Conservation (phyloP, 805 yeast species). For the Candida ipomoeae region DNA sequence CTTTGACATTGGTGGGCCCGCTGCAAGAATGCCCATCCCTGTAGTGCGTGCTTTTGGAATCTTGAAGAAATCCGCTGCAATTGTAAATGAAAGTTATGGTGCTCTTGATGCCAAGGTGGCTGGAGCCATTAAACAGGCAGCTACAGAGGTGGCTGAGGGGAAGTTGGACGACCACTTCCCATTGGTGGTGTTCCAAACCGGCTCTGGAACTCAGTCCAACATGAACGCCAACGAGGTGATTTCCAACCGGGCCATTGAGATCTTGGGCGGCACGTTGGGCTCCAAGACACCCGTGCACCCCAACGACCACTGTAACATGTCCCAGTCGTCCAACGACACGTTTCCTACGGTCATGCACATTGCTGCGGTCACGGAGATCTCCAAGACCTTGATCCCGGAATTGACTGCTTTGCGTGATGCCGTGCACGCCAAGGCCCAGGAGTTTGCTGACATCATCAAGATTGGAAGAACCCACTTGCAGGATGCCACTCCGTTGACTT, state of each 20-base stretch:
- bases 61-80: conserved; percentile 91
- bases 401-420: conserved; percentile 72
- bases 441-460: conserved; percentile 86
- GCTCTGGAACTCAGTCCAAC: conserved; percentile 97
- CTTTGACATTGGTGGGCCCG: conserved; percentile 92
- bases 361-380: conserved; percentile 92
- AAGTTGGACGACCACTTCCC: conserved; percentile 94
- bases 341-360: conserved; percentile 99
- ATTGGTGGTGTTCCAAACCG: conserved; percentile 97
- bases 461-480: conserved; percentile 99
- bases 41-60: conserved; percentile 89
- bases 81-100: conserved; percentile 80
- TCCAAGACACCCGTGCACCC: conserved; percentile 96
- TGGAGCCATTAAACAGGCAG: conserved; percentile 84
- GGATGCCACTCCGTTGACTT: conserved; percentile 96
- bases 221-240: conserved; percentile 99
- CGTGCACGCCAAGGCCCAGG: conserved; percentile 71
- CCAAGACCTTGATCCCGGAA: conserved; percentile 72
- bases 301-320: conserved; percentile 97
- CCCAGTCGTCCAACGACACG: conserved; percentile 98
- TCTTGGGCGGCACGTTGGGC: conserved; percentile 88
- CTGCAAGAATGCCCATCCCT: conserved; percentile 90
- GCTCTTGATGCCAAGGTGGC: conserved; percentile 77
- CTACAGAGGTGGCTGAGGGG: conserved; percentile 91
- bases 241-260: conserved; percentile 95